Evolutionary conservation across 2,329 filamentous ascomycete genomes (phyloP).

Genomic region (Penicillium polonicum): DNA sequence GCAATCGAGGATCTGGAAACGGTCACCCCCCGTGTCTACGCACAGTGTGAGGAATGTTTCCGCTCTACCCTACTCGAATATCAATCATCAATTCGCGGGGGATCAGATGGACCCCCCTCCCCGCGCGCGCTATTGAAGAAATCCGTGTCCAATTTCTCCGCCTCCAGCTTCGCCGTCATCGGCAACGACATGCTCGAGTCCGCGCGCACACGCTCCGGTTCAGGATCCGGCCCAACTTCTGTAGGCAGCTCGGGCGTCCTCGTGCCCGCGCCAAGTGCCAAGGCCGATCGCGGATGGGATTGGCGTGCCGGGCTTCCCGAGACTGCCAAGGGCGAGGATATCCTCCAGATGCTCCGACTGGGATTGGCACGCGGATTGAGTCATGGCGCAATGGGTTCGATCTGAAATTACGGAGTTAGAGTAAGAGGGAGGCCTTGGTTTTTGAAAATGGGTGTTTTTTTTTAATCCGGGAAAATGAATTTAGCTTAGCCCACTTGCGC

Average conservation of each 20-base stretch:
- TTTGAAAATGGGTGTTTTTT: not conserved
- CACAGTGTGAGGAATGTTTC: conserved; percentile 75
- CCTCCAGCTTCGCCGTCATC: conserved; percentile 65
- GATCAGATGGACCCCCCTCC: conserved; percentile 43
- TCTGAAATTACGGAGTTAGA: not conserved
- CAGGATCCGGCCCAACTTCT: conserved; percentile 41
- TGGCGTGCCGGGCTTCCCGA: conserved; percentile 63
- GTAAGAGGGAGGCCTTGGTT: not conserved
- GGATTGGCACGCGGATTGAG: conserved; percentile 71
- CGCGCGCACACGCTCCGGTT: conserved; percentile 36
- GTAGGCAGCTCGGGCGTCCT: conserved; percentile 56
- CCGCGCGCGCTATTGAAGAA: conserved; percentile 68
- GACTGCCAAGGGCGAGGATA: conserved; percentile 62
- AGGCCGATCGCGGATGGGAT: conserved; percentile 64
- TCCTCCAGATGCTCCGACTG: conserved; percentile 70
- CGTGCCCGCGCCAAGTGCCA: conserved; percentile 33
- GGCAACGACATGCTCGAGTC: conserved; percentile 68
- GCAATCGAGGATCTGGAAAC: conserved; percentile 78
- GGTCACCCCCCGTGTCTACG: conserved; percentile 69
- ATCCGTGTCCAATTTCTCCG: conserved; percentile 55
- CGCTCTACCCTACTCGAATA: conserved; percentile 70
- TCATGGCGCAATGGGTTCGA: conserved; percentile 17
- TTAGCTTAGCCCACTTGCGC: conserved; percentile 1
- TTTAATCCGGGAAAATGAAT: not conserved
- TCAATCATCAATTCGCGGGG: conserved; percentile 52